Evolutionary conservation across 129 eudicot genomes (phyloP).

Genomic region (Flaveria robusta): DNA sequence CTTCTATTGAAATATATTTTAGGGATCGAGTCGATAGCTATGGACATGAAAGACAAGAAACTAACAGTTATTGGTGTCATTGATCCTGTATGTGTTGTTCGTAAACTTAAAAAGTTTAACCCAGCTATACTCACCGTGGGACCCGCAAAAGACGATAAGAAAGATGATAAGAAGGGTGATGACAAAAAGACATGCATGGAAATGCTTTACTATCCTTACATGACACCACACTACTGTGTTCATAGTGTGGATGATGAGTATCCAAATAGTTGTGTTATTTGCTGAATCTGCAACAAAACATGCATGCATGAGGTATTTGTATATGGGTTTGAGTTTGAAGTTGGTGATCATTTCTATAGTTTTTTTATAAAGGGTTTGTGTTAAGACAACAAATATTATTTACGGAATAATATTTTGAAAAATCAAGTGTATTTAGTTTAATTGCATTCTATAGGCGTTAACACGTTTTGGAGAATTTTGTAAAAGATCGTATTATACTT

Average conservation of each 20-base stretch:
- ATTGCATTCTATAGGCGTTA: too few species aligned
- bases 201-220: not conserved
- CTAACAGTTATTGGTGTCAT: slow-evolving; percentile 43
- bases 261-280: slow-evolving; percentile 39
- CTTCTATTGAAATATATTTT: not conserved
- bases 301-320: not conserved
- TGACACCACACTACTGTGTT: slow-evolving; percentile 21
- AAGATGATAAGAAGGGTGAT: not conserved
- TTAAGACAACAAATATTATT: not conserved
- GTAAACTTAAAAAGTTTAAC: slow-evolving; percentile 38
- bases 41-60: slow-evolving; percentile 48
- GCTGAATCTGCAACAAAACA: not conserved
- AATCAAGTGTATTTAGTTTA: too few species aligned
- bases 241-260: slow-evolving; percentile 21
- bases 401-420: not conserved
- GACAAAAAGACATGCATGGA: not conserved
- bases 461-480: too few species aligned
- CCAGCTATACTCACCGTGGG: slow-evolving; percentile 43
- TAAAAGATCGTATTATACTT: too few species aligned
- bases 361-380: not conserved
- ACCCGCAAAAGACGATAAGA: slow-evolving; percentile 31
- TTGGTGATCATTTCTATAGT: not conserved
- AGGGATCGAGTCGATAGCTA: slow-evolving; percentile 44
- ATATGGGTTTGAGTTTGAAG: not conserved
- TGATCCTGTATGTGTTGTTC: slow-evolving; percentile 34